Base-by-base conservation (phyloP, 164 flowering plant genomes). In the Kalanchoe fedtschenkoi region DNA sequence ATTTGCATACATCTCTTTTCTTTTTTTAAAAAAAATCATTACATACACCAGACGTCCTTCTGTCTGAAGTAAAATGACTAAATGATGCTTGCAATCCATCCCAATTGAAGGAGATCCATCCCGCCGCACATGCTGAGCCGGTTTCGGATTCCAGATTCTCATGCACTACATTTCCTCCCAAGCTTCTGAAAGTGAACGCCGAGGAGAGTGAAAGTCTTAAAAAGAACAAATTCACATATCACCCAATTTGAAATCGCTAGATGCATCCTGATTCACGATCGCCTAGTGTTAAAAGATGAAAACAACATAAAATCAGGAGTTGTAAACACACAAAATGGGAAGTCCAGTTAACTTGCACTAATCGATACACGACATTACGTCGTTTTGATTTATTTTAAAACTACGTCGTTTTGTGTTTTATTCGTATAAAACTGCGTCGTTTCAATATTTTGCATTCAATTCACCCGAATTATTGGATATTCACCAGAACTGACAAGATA, bases 241-340 rank as follows among this genome's bases (percentile, higher is more conserved):
- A n/a, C n/a, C n/a, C n/a, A 13, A 1, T 6, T 19, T 10, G 21
- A 19, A 21, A 79, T 92, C 96, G 37, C 98, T 96, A 63, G 96
- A 92, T 68, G 98, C 86, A 80, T 92, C 96, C 76, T 92, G 96
- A 77, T 92, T 92, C 16, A 92, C 79, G 76, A 89, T 78, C 69
- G 98, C 98, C 98, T 92, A 70, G 14, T 69, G 32, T 54, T 55
- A 46, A 28, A 66, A 6, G 58, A 39, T 60, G 53, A 44, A 21
- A 56, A 65, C 17, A 28, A 19, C 1, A 53, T 43, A 7, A 44
- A 15, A 17, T 26, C 16, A 29, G 4, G 16, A 30, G 26, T 32
- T 51, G n/a, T 10, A 51, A 28, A 22, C n/a, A 22, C 2, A 19
- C 9, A 51, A 5, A n/a, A n/a, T 21, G 6, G 28, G 54, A 47